These are phyloP conservation scores for Aquanectria penicillioides DNA, from an alignment of 2,329 filamentous ascomycete species.

Conservation along the genomic window DNA sequence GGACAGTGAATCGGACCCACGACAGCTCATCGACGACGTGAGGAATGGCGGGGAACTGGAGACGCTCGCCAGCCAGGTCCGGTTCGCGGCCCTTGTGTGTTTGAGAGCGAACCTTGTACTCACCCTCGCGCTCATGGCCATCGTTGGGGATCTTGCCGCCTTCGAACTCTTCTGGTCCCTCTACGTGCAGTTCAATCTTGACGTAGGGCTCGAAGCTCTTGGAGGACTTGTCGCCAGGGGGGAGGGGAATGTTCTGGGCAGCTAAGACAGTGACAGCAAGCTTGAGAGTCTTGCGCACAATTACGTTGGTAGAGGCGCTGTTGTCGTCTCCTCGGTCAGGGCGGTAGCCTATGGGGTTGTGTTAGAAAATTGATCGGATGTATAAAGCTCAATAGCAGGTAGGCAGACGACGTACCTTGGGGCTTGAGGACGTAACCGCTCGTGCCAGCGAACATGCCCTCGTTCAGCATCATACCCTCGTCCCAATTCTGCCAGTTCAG, in stretches of 20 bases:
- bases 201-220: conserved; percentile 80
- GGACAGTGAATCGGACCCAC: conserved; percentile 85
- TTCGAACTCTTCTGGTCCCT: conserved; percentile 64
- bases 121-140: conserved; percentile 52
- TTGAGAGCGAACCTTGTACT: conserved; percentile 68
- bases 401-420: conserved; percentile 57
- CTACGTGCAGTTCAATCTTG: conserved; percentile 85
- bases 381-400: too few relatives aligned
- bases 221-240: conserved; percentile 58
- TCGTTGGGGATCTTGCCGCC: conserved; percentile 51
- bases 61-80: conserved; percentile 68
- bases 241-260: conserved; percentile 79
- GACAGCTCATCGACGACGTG: conserved; percentile 74
- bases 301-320: conserved; percentile 41
- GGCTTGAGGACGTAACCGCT: conserved; percentile 91
- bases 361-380: conserved; percentile 15
- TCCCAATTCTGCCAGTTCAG: conserved; percentile 95
- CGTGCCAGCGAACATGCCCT: conserved; percentile 88
- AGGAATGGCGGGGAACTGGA: conserved; percentile 65
- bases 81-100: conserved; percentile 67
- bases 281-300: conserved; percentile 69
- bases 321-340: conserved; percentile 35
- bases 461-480: conserved; percentile 94
- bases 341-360: conserved; percentile 44
- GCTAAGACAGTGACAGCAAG: conserved; percentile 80